phyloP scores from a whole-genome alignment of 129 eudicot genomes.

The Centaurea solstitialis region DNA sequence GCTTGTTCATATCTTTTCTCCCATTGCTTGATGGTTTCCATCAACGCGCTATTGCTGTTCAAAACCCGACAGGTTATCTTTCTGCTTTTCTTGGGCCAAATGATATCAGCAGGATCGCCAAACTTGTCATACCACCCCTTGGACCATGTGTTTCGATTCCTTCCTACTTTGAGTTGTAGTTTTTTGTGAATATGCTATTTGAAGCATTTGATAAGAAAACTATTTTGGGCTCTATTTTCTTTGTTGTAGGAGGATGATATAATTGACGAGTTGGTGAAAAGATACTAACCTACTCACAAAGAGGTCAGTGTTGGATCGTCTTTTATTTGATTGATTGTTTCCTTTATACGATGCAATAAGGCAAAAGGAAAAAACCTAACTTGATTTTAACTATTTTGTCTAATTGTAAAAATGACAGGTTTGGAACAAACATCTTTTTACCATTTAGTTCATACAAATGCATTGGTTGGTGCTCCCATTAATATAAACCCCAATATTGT shows the following conservation, averaged over 20 bases:
- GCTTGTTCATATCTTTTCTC: constrained; percentile 71
- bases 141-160: no score
- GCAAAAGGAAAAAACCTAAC: neutral
- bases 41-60: constrained; percentile 54
- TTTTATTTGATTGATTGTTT: neutral
- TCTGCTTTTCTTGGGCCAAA: constrained; percentile 57
- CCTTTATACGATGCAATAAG: neutral
- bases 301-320: constrained; percentile 42
- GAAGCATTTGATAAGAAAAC: no score
- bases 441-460: no score
- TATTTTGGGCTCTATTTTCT: no score
- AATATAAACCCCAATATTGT: no score
- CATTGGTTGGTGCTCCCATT: no score
- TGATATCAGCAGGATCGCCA: constrained; percentile 40
- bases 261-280: no score
- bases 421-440: constrained; percentile 85
- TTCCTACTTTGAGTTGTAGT: no score
- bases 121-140: constrained; percentile 51
- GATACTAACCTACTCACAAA: constrained; percentile 74
- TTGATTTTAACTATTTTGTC: constrained; percentile 14
- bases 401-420: constrained; percentile 46
- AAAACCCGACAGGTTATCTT: constrained; percentile 40
- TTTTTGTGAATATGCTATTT: no score
- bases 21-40: constrained; percentile 71
- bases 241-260: no score